Percentiles rank a stretch among this genome's conserved stretches.
phyloP scores from a whole-genome alignment of 768 basidiomycete genomes.

The Psilocybe tampanensis region DNA sequence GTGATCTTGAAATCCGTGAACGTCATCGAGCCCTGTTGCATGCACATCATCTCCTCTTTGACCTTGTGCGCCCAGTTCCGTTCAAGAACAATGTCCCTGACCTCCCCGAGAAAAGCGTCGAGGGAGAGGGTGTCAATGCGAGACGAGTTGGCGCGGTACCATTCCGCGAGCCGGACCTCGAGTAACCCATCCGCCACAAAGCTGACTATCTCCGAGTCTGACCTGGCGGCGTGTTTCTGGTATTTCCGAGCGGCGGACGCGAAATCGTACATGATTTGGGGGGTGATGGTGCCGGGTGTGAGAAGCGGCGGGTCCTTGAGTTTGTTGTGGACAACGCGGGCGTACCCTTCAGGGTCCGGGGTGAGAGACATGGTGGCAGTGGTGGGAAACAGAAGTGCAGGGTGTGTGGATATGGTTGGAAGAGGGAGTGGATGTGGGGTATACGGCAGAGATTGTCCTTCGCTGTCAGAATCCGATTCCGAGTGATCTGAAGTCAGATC shows the following conservation, averaged over 20 bases:
- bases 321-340: neutral
- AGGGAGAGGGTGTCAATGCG: neutral
- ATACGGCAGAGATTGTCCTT: neutral
- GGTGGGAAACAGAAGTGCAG: too few relatives aligned
- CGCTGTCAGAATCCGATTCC: neutral
- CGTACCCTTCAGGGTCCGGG: too few relatives aligned
- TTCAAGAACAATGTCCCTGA: neutral
- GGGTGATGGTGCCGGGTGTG: neutral
- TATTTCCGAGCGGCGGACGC: neutral
- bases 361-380: neutral
- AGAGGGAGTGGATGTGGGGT: neutral
- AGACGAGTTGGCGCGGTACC: neutral
- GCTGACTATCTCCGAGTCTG: neutral
- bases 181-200: neutral
- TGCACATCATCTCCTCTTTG: constrained; percentile 4
- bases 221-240: neutral
- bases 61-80: neutral
- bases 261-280: neutral
- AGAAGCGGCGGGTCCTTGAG: neutral
- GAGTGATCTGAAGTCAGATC: neutral
- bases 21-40: constrained; percentile 7
- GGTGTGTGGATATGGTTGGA: too few relatives aligned
- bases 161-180: neutral
- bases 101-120: neutral
- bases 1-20: constrained; percentile 22